A percentile compares a stretch with the other conserved stretches of the same genome.
Conservation (phyloP, 768 basidiomycete genomes). For the Clathrus columnatus region DNA sequence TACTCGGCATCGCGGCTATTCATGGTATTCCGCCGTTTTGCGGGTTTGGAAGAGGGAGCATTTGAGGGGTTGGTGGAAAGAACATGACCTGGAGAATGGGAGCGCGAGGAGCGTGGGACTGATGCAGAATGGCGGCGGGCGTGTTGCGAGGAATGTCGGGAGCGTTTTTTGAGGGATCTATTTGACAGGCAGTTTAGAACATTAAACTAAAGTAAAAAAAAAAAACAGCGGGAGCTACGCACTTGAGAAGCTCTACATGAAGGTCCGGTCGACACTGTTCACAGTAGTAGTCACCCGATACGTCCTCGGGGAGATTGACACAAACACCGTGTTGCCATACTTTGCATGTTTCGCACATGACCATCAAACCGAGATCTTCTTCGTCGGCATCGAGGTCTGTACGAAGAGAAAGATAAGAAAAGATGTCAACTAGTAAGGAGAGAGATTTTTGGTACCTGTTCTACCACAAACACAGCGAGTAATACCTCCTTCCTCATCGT, state of each 20-base stretch:
- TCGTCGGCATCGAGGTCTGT: constrained; percentile 40
- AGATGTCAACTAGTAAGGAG: constrained; percentile 8
- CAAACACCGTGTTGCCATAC: constrained; percentile 98
- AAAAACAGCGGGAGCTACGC: constrained; percentile 23
- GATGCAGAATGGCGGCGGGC: constrained; percentile 25
- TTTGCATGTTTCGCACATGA: constrained; percentile 93
- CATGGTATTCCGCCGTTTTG: constrained; percentile 93
- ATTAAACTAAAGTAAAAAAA: constrained; percentile 14
- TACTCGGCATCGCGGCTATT: constrained; percentile 93
- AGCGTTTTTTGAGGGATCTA: constrained; percentile 56
- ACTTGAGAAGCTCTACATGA: constrained; percentile 79
- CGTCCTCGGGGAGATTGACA: constrained; percentile 81
- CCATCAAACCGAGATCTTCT: constrained; percentile 92
- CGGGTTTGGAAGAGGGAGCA: constrained; percentile 17
- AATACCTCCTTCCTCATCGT: constrained; percentile 40
- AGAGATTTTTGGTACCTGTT: constrained; percentile 43
- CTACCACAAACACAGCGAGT: constrained; percentile 86
- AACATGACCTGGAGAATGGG: constrained; percentile 56
- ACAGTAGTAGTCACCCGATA: constrained; percentile 84
- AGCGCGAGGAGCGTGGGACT: constrained; percentile 60
- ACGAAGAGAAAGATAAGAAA: constrained; percentile 20
- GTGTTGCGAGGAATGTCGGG: constrained; percentile 59
- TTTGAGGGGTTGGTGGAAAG: constrained; percentile 45
- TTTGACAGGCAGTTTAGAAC: constrained; percentile 10
- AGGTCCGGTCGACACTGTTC: constrained; percentile 86